Evolutionary conservation across 2,329 filamentous ascomycete species (phyloP), one percentile per base, ranked within the genome.

Genomic region (Aspergillus clavatus): DNA sequence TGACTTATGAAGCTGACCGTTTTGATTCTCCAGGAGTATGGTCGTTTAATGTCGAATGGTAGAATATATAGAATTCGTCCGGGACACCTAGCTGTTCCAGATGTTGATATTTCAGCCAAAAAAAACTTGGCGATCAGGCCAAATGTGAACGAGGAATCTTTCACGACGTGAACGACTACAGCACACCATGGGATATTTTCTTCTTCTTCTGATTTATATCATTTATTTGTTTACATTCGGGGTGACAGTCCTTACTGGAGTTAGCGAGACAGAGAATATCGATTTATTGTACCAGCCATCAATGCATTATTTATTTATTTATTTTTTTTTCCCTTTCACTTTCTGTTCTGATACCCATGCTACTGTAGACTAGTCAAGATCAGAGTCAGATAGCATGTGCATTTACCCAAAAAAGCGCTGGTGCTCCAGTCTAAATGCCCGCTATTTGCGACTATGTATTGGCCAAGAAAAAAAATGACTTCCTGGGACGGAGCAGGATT

Each of bases 1-100:
- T 28, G 18, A 33, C 18, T 21, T 35, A 39, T 46, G 51, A 36
- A 53, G n/a, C 31, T 35, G 31, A 35, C 18, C n/a, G 33, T 50
- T 26, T 24, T 27, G 12, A 22, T 19, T 41, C 11, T 28, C 28
- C 35, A 73, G 72, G 67, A 21, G 67, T 67, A 57, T 74, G 72
- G 72, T 57, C 62, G 35, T 74, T 74, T 58, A 74, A 71, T 46
- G 60, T 72, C 31, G 62, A 71, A 14, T 62, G 69, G 63, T 70
- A 60, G 50, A 53, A 16, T 45, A 50, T 46, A 51, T 48, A 48
- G 52, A 57, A 44, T 50, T 48, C 52, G 50, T 45, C 48, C n/a
- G n/a, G n/a, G 53, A 47, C 22, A 21, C 18, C 18, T n/a, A n/a
- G 11, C 36, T 19, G 23, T 18, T 44, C 26, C 46, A 31, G 28